Evolutionary conservation across 2,329 filamentous ascomycete genomes (phyloP).

Genomic region (Colletotrichum caudatum): DNA sequence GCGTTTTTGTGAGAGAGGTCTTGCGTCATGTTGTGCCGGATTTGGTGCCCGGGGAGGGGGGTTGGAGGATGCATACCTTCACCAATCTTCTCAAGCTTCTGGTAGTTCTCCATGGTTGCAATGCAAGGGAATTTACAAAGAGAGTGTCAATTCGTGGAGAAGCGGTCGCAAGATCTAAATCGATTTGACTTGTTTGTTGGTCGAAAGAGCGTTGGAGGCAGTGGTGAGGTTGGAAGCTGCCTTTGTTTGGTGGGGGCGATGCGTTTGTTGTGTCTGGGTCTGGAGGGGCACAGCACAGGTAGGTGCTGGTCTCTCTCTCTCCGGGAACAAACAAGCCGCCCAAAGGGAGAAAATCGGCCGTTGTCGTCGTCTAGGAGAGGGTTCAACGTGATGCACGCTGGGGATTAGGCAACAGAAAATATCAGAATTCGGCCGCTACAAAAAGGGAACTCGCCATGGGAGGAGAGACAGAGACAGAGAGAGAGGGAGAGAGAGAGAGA

Average conservation of each 20-base stretch:
- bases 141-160: constrained; percentile 2
- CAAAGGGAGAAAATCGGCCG: constrained; percentile 12
- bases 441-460: constrained; percentile 28
- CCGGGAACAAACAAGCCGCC: constrained; percentile 5
- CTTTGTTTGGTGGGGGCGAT: constrained; percentile 34
- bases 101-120: constrained; percentile 87
- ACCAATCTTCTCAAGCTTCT: constrained; percentile 96
- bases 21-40: constrained; percentile 16
- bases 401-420: constrained; percentile 13
- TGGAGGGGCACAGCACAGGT: constrained; percentile 37
- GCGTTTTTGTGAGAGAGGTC: neutral
- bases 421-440: constrained; percentile 25
- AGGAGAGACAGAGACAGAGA: neutral
- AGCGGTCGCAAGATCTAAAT: neutral
- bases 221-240: constrained; percentile 13
- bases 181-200: constrained; percentile 6
- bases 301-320: constrained; percentile 25
- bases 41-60: neutral
- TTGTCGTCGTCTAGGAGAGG: constrained; percentile 8
- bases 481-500: neutral
- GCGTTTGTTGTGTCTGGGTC: constrained; percentile 33
- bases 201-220: constrained; percentile 14
- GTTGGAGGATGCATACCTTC: constrained; percentile 73
- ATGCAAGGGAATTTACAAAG: constrained; percentile 12
- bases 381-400: constrained; percentile 6